Conservation (phyloP, 2,329 filamentous ascomycete genomes). For the Apiospora sp. region DNA sequence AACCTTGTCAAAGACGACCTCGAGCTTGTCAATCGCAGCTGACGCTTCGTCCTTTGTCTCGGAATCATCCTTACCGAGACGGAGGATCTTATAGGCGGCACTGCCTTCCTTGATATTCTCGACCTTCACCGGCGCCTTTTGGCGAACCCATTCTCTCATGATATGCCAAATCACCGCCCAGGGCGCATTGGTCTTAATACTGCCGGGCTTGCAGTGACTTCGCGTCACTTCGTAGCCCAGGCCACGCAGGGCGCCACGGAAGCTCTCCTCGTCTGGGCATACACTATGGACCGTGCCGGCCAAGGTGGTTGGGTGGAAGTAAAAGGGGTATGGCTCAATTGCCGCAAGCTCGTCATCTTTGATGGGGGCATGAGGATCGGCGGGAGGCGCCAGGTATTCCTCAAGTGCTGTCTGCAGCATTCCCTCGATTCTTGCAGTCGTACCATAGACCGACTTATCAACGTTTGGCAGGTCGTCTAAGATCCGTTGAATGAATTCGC, state of each 20-base stretch:
- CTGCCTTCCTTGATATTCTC: conserved; percentile 73
- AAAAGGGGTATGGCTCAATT: conserved; percentile 83
- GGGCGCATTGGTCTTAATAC: conserved; percentile 91
- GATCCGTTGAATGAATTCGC: conserved; percentile 81
- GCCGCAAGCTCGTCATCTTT: conserved; percentile 64
- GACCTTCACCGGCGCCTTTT: conserved; percentile 80
- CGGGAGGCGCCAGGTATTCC: conserved; percentile 59
- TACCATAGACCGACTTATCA: conserved; percentile 77
- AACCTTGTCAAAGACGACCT: conserved; percentile 76
- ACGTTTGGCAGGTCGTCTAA: conserved; percentile 74
- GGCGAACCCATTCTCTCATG: conserved; percentile 89
- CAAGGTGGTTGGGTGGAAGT: conserved; percentile 78
- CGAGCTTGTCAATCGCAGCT: conserved; percentile 44
- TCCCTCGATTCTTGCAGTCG: conserved; percentile 81
- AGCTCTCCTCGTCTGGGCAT: conserved; percentile 78
- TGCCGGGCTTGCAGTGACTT: conserved; percentile 85
- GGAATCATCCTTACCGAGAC: conserved; percentile 47
- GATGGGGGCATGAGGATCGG: conserved; percentile 34
- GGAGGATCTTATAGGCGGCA: conserved; percentile 75
- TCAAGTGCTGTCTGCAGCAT: conserved; percentile 92
- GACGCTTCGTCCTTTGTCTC: conserved; percentile 33
- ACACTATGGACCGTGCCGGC: conserved; percentile 80
- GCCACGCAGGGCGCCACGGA: conserved; percentile 82
- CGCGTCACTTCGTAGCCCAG: conserved; percentile 85
- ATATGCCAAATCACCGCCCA: conserved; percentile 92